A percentile compares a stretch with the other conserved stretches of the same genome.
Conservation (phyloP, 1,284 basidiomycete species). For the Filobasidium uniguttulatum region DNA sequence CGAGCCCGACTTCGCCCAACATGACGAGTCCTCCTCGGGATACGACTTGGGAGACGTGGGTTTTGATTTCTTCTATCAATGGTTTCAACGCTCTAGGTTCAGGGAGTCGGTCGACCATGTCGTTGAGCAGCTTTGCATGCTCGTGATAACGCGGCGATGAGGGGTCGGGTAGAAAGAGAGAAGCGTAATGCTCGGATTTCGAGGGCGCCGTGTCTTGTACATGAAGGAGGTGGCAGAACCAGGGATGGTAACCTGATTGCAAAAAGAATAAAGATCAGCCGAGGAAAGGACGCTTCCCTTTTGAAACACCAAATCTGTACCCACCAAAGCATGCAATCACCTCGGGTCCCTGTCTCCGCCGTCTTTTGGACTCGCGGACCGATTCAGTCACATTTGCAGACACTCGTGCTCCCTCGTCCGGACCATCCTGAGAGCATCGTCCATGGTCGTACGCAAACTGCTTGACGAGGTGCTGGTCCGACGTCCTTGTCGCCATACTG, state of each 20-base stretch:
- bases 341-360: conserved; percentile 2
- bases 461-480: conserved; percentile 27
- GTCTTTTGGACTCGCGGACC: not conserved
- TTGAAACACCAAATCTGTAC: conserved; percentile 9
- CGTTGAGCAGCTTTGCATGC: conserved; percentile 16
- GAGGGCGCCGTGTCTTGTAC: conserved; percentile 14
- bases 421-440: not conserved
- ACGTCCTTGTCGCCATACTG: conserved; percentile 29
- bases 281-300: not conserved
- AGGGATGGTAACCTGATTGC: conserved; percentile 38
- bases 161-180: conserved; percentile 27
- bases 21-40: conserved; percentile 24
- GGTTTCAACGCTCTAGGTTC: conserved; percentile 24
- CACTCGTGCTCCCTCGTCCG: not conserved
- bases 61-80: conserved; percentile 18
- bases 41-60: conserved; percentile 16
- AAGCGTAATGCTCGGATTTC: conserved; percentile 34
- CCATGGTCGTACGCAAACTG: conserved; percentile 16
- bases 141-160: conserved; percentile 18
- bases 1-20: conserved; percentile 40
- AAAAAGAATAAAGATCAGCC: not conserved
- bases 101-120: conserved; percentile 22
- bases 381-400: no score
- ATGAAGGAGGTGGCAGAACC: conserved; percentile 39
- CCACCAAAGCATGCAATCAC: conserved; percentile 35